phyloP scores from a whole-genome alignment of 1,284 basidiomycete species.

The Volvariella volvacea region DNA sequence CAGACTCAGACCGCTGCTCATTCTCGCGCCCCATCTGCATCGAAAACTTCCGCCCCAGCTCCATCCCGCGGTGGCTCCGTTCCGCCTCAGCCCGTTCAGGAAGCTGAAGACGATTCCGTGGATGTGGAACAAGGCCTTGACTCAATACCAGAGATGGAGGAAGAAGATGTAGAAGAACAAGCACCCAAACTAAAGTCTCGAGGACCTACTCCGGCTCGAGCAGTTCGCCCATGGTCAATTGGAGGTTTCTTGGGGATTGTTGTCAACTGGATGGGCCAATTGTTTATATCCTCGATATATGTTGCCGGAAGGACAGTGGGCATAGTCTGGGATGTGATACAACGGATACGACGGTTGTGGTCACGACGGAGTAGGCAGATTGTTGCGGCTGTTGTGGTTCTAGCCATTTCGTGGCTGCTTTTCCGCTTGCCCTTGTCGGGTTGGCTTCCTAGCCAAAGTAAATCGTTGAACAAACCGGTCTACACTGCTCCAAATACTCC shows the following conservation, averaged over 20 bases:
- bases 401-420: neutral
- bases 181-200: constrained; percentile 15
- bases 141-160: constrained; percentile 56
- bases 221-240: constrained; percentile 21
- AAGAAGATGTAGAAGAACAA: constrained; percentile 23
- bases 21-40: constrained; percentile 23
- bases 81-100: constrained; percentile 19
- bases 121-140: constrained; percentile 44
- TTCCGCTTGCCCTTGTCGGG: neutral
- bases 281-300: constrained; percentile 29
- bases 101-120: constrained; percentile 32
- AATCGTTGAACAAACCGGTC: constrained; percentile 6
- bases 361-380: constrained; percentile 24
- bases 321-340: constrained; percentile 33
- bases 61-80: constrained; percentile 20
- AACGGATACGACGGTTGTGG: constrained; percentile 39
- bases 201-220: constrained; percentile 19
- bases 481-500: constrained; percentile 50
- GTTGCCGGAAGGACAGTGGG: constrained; percentile 37
- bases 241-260: constrained; percentile 29
- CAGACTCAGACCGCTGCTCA: constrained; percentile 25
- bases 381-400: constrained; percentile 30
- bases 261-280: constrained; percentile 23
- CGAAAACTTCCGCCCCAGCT: constrained; percentile 23
- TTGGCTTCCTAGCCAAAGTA: neutral